A percentile compares a stretch with the other conserved stretches of the same genome.
Conservation (phyloP, 139 green algal genomes). For the Chlamydomonas sp. region DNA sequence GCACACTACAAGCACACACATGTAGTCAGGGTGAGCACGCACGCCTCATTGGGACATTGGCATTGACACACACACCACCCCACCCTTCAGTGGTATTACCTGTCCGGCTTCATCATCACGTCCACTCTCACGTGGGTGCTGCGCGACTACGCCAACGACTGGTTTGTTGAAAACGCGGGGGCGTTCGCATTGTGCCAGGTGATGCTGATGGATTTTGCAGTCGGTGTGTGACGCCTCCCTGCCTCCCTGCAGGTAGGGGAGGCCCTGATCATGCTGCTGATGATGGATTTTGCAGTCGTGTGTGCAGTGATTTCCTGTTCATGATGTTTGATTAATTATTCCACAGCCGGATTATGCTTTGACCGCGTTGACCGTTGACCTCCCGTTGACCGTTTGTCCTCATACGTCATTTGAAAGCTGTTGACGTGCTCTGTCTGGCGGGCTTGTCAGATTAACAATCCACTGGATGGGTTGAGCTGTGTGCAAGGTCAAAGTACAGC, state of each 20-base stretch:
- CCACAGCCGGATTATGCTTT: not conserved
- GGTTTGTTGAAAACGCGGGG: not conserved
- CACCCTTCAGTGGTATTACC: conserved; percentile 10
- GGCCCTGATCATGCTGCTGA: not conserved
- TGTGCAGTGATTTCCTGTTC: too few species aligned
- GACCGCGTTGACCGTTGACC: not conserved
- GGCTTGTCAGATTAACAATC: too few species aligned
- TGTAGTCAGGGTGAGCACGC: too few species aligned
- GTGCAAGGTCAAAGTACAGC: too few species aligned
- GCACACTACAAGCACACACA: too few species aligned
- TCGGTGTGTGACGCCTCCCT: not conserved
- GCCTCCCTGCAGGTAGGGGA: too few species aligned
- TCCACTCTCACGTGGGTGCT: conserved; percentile 3
- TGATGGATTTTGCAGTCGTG: not conserved
- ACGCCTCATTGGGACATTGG: too few species aligned
- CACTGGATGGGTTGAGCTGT: too few species aligned
- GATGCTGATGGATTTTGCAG: not conserved
- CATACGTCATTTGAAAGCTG: too few species aligned
- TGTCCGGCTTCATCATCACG: not conserved
- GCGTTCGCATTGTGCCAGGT: conserved; percentile 2
- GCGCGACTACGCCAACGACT: conserved; percentile 1
- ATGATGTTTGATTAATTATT: not conserved
- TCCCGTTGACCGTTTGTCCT: not conserved
- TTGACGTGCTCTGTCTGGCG: too few species aligned
- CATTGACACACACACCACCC: too few species aligned